Evolutionary conservation across 768 basidiomycete genomes (phyloP), one percentile per base, ranked within the genome.

Genomic region (Lactifluus pinguis): DNA sequence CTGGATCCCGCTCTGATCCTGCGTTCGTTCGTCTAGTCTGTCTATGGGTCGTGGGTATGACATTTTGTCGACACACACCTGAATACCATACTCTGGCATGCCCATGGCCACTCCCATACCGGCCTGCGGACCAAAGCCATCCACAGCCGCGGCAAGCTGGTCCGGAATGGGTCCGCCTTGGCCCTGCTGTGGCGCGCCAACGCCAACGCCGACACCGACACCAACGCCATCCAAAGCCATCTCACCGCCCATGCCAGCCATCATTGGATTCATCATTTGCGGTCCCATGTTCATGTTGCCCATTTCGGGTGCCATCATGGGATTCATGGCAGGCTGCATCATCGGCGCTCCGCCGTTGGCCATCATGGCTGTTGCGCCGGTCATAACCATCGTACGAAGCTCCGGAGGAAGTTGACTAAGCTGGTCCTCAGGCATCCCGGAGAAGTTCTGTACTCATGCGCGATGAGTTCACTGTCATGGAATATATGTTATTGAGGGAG

Each of bases 351-450:
- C 79, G n/a, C 76, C 83, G 60, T 79, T 79, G 59, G 80, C 80
- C 87, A 89, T 87, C 81, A 90, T 84, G 9, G 86, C 81, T 21
- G 83, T 83, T 62, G 88, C 83, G 17, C 87, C 85, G 8, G 88
- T 86, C 83, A 92, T 88, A 55, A 92, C 87, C 87, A 92, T 92
- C 61, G 86, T 84, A 42, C 89, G 85, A 59, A 92, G 78, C 60
- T 93, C 91, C 1, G 86, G 83, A 9, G 89, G 91, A 42, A 94
- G 79, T 38, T 83, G 83, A 32, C 83, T 77, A 44, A 90, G 77
- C 69, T 88, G 89, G 55, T 89, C 89, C 72, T 92, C 92, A 49
- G 81, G 80, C 85, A 92, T 87, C 10, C 82, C 86, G 1, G 88
- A 77, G 69, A 92, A 89, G 70, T 86, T 90, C 89, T 92, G 66